phyloP scores from a whole-genome alignment of 1,284 basidiomycete species.

The Fomitopsis betulina region DNA sequence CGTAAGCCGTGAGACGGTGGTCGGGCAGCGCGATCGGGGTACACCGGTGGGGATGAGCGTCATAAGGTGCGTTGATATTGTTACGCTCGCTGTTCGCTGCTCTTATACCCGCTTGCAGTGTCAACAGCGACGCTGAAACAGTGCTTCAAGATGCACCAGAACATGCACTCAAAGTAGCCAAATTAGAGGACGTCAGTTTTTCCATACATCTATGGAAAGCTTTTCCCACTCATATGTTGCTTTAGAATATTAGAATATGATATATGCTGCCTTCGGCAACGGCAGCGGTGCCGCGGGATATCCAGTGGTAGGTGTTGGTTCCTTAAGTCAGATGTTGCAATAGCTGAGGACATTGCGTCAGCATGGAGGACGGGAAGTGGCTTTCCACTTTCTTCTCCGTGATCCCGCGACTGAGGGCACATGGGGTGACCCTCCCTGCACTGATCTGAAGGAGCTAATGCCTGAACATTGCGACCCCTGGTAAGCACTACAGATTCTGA shows the following conservation, averaged over 20 bases:
- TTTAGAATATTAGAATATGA: conserved; percentile 33
- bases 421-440: conserved; percentile 12
- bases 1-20: conserved; percentile 24
- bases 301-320: conserved; percentile 29
- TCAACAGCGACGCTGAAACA: not conserved
- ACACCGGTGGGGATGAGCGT: conserved; percentile 27
- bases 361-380: conserved; percentile 11
- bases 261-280: conserved; percentile 39
- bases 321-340: not conserved
- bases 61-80: conserved; percentile 38
- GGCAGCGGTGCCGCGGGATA: conserved; percentile 30
- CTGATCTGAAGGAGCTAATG: not conserved
- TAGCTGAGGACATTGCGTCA: conserved; percentile 1
- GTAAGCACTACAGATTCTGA: conserved; percentile 20
- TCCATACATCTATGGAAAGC: not conserved
- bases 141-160: not conserved
- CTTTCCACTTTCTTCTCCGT: conserved; percentile 13
- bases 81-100: not conserved
- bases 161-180: not conserved
- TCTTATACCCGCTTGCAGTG: not conserved
- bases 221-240: not conserved
- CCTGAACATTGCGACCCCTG: conserved; percentile 30
- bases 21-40: conserved; percentile 29
- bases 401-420: conserved; percentile 12
- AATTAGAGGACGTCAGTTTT: not conserved